Base-by-base conservation (phyloP, 148 eudicot species). In the Silene conica region DNA sequence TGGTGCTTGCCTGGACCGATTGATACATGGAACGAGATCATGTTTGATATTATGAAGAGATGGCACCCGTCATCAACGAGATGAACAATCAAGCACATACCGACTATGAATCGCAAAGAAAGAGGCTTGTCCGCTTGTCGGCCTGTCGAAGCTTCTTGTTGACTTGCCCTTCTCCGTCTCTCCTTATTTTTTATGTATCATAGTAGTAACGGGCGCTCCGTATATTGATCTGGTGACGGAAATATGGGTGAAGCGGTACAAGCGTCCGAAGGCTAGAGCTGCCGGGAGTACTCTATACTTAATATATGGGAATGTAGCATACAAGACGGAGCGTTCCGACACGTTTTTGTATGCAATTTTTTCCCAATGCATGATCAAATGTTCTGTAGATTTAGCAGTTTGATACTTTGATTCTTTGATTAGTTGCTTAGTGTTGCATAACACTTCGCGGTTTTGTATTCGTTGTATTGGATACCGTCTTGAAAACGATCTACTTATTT, bases 1-100 rank as follows among this genome's bases (percentile, higher is more conserved):
- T 94, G 97, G 97, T 94, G 98, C 76, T 74, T 94, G 43, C 98
- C 97, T 0, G 98, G 98, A 1, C 87, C 97, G 0, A 87, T 91
- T 2, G 98, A 94, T 81, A 82, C 96, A 1, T 94, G 98, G 98
- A 94, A 91, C 56, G 93, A 91, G 89, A 88, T 94, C 26, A 80
- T 91, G 87, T 74, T 94, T 0, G 91, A 87, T 77, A 52, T 89
- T 16, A 82, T 87, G 82, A 92, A 77, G 83, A 78, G 85, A 81
- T 89, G 89, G 89, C 79, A 72, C 5, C 11, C 1, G 18, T 46
- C 76, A 38, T 71, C 73, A 14, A 71, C 31, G 62, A 70, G 55
- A 70, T 75, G 78, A 80, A 50, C 16, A 50, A 50, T 15, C 18
- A 50, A 13, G 43, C 43, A 38, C 43, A 38, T 38, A 38, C 9